Base-by-base conservation (phyloP, 2,329 filamentous ascomycete genomes). In the Sclerotinia nivalis region DNA sequence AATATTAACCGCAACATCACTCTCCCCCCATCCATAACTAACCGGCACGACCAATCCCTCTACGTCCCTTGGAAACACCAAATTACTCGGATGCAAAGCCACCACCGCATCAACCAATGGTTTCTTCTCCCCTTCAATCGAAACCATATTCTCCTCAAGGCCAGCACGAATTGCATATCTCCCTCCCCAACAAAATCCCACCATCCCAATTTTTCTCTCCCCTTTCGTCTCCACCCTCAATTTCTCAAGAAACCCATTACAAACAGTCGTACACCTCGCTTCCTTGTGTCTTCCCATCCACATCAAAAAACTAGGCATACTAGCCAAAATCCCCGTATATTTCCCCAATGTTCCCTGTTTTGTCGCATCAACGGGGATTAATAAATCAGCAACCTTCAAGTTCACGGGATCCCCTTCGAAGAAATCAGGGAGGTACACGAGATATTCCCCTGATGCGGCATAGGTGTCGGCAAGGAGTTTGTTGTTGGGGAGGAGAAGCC, bases 121-220 rank as follows among this genome's bases (percentile, higher is more conserved):
- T 47, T 22, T 37, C 45, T 49, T 62, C 31, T 79, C 66, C 1
- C 76, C 79, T n/a, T 79, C 77, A 34, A 79, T 67, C 34, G 80
- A 75, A 58, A 82, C 78, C 77, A 76, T 78, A 68, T 80, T 79
- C 37, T 69, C 73, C 72, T 78, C 64, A 47, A 74, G 68, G 22
- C 71, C 75, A 49, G 77, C 79, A 54, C 76, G 77, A 59, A 80
- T 73, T 4, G 77, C 77, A 71, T 79, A 80, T 61, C 71, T 74
- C 20, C 80, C 80, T 28, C 79, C 80, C 80, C 79, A 81, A 73
- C 80, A 82, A 68, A 80, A 73, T 68, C 81, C 74, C 70, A 77
- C 76, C 72, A 80, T 79, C 15, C 78, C 77, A 67, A 79, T 79
- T 74, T 81, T 82, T 58, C 72, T 71, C 31, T 47, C 71, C 18